phyloP scores from a whole-genome alignment of 2,329 filamentous ascomycete species.

The Calonectria ilicicola region DNA sequence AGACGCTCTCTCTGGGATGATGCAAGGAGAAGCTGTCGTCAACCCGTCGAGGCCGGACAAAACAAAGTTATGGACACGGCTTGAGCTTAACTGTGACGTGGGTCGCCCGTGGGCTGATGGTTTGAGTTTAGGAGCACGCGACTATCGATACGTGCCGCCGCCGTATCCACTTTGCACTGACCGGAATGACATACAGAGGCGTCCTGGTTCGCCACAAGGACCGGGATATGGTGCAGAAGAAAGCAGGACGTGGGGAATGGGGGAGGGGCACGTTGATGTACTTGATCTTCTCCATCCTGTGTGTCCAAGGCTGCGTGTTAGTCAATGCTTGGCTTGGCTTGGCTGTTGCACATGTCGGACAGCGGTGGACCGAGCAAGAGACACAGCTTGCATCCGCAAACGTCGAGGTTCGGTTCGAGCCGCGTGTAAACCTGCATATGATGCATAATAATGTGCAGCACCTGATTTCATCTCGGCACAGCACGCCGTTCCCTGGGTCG shows the following conservation, averaged over 20 bases:
- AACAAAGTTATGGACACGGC: not conserved
- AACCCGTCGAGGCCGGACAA: not conserved
- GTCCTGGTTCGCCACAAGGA: not conserved
- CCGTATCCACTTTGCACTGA: not conserved
- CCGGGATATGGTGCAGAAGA: not conserved
- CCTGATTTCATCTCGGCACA: not conserved
- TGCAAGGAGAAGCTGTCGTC: not conserved
- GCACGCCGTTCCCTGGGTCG: not conserved
- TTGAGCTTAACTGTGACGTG: constrained; percentile 1
- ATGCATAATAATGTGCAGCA: not conserved
- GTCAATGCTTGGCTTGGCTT: not conserved
- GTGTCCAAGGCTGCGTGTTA: not conserved
- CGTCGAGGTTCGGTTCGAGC: not conserved
- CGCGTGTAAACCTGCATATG: not conserved
- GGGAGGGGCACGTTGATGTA: not conserved
- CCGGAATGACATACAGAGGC: not conserved
- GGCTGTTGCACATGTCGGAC: not conserved
- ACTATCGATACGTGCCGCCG: not conserved
- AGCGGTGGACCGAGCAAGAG: not conserved
- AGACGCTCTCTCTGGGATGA: not conserved
- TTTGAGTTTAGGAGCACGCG: not conserved
- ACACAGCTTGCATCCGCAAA: not conserved
- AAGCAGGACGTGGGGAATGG: not conserved
- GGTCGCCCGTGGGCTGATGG: constrained; percentile 17
- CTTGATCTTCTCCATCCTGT: not conserved